phyloP scores from a whole-genome alignment of 805 yeast genomes.

The Candida peoriensis region DNA sequence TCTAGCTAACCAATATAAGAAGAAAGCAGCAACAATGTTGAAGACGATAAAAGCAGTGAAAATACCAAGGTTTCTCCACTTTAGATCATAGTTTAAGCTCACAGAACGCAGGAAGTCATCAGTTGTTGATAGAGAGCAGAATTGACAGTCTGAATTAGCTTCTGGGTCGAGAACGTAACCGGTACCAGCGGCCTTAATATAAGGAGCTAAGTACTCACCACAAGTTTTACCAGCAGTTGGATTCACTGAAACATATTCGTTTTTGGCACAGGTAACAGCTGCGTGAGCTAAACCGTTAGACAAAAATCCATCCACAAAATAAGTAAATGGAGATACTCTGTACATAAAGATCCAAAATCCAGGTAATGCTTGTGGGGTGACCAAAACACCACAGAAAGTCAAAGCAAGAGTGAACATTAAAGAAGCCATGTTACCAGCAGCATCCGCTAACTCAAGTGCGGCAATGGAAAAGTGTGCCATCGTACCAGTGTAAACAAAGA shows the following conservation, averaged over 20 bases:
- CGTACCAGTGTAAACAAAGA: constrained; percentile 44
- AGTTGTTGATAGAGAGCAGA: constrained; percentile 53
- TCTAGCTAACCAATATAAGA: constrained; percentile 52
- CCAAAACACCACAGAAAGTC: constrained; percentile 74
- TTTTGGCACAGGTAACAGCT: constrained; percentile 38
- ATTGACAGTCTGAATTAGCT: constrained; percentile 48
- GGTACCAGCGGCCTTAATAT: constrained; percentile 25
- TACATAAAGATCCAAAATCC: constrained; percentile 79
- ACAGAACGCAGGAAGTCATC: constrained; percentile 49
- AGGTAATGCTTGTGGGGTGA: constrained; percentile 46
- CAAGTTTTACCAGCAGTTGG: constrained; percentile 57
- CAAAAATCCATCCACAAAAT: constrained; percentile 50
- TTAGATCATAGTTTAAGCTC: constrained; percentile 35
- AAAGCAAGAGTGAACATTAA: constrained; percentile 55
- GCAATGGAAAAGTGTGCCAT: constrained; percentile 55
- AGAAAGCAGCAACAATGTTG: constrained; percentile 36
- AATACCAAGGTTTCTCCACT: constrained; percentile 66
- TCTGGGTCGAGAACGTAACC: constrained; percentile 9
- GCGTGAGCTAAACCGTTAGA: constrained; percentile 50
- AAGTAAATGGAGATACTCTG: constrained; percentile 64
- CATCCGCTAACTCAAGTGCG: constrained; percentile 51
- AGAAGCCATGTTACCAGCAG: constrained; percentile 57
- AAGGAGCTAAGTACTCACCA: constrained; percentile 42
- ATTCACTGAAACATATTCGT: constrained; percentile 41
- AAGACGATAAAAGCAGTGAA: constrained; percentile 38